Base-by-base conservation (phyloP, 306 rosid genomes). In the Cucurbita pepo region DNA sequence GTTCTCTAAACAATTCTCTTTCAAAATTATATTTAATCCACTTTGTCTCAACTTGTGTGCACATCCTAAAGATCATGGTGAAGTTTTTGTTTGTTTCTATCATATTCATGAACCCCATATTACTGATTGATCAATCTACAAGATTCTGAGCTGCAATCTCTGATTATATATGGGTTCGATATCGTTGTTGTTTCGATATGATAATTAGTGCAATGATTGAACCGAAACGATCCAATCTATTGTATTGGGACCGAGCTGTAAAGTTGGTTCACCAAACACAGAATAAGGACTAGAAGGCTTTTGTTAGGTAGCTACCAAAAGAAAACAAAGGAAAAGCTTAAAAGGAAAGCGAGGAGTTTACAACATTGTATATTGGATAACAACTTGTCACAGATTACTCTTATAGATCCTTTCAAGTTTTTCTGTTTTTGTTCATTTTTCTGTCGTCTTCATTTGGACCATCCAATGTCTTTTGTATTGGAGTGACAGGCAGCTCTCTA, bases 311-410 rank as follows among this genome's bases (percentile, higher is more conserved):
- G 57, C 44, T 25, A 69, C 43, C 73, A 30, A 14, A 47, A 50
- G 59, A 22, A 69, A 50, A 14, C 74, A 69, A 67, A 25, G 50
- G 22, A 69, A 69, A 50, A 51, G 30, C 30, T 30, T 36, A 30
- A 50, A 69, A 50, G 58, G 58, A 69, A 69, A 1, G 13, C 8
- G 48, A 10, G 14, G 8, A 47, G 44, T 48, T 13, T 65, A 7
- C n/a, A 51, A 15, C 22, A 6, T 44, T 69, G 55, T 69, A 69
- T 69, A 50, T 69, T 48, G 74, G 74, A 15, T 15, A 69, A 47
- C 44, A 69, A 51, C 45, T 69, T 47, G 74, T 69, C 74, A 69
- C 73, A 69, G 5, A 69, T 61, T 47, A 69, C 43, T 69, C 21
- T 69, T 21, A 30, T 51, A 69, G 45, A 50, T 16, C 59, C 16